Conservation (phyloP, 306 rosid species). For the Chamaecrista fasciculata region DNA sequence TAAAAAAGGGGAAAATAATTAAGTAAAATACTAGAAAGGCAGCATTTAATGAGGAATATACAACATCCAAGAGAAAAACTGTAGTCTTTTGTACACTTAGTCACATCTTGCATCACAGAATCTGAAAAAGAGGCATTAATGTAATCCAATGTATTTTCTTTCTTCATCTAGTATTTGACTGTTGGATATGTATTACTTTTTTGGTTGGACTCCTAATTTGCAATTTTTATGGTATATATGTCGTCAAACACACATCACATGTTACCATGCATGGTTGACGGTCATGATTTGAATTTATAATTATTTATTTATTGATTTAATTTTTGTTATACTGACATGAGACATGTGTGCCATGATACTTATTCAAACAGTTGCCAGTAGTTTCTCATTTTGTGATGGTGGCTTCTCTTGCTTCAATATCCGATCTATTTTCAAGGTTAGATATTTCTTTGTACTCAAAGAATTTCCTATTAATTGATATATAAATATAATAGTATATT, state of each 20-base stretch:
- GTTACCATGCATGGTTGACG: constrained; percentile 7
- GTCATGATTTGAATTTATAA: constrained; percentile 18
- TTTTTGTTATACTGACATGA: background rate
- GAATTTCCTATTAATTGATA: constrained; percentile 4
- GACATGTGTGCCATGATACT: constrained; percentile 28
- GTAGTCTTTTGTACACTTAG: background rate
- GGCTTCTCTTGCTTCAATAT: constrained; percentile 71
- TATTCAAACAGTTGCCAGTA: constrained; percentile 44
- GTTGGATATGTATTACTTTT: background rate
- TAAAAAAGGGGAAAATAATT: background rate
- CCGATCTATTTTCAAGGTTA: constrained; percentile 79
- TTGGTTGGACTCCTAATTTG: background rate
- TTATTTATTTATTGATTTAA: background rate
- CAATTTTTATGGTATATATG: background rate
- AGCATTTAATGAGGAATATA: background rate
- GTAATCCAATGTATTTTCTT: background rate
- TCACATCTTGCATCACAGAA: background rate
- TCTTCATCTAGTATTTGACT: constrained; percentile 9
- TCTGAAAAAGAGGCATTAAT: background rate
- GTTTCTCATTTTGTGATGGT: constrained; percentile 66
- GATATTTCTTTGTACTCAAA: constrained; percentile 28
- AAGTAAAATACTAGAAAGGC: background rate
- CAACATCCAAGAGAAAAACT: background rate
- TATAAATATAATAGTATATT: background rate
- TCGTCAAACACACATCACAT: background rate